Evolutionary conservation across 2,329 filamentous ascomycete species (phyloP).

Genomic region (Diplodia seriata): DNA sequence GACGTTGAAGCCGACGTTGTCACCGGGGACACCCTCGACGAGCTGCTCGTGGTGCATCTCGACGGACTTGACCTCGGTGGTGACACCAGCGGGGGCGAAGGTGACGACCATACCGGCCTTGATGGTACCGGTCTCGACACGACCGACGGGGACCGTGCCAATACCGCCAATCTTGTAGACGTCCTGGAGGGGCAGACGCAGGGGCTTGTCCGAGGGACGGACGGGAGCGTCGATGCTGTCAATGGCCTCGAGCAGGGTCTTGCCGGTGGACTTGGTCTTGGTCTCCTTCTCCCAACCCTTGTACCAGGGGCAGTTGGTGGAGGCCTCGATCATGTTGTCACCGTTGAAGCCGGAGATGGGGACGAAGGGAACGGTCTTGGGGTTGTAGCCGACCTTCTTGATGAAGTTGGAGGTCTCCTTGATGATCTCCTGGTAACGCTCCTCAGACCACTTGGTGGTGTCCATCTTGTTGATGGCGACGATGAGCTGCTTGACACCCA

Average conservation of each 20-base stretch:
- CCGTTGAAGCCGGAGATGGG: conserved; percentile 99
- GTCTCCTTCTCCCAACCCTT: conserved; percentile 99
- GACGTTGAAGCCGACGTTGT: conserved; percentile 99
- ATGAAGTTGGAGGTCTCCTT: conserved; percentile 99
- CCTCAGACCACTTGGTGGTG: conserved; percentile 97
- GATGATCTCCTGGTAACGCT: conserved; percentile 98
- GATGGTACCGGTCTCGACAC: conserved; percentile 97
- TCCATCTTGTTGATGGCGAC: conserved; percentile 99
- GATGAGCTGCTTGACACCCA: conserved; percentile 99
- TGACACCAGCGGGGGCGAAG: conserved; percentile 98
- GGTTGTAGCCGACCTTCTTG: conserved; percentile 99
- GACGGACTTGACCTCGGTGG: conserved; percentile 99
- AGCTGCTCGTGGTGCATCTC: conserved; percentile 99
- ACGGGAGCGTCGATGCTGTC: conserved; percentile 91
- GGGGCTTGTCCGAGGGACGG: conserved; percentile 98
- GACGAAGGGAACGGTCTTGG: conserved; percentile 97
- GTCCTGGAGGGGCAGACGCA: conserved; percentile 99
- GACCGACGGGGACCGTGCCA: conserved; percentile 98
- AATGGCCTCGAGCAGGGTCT: conserved; percentile 99
- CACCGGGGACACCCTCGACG: conserved; percentile 89
- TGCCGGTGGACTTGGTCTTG: conserved; percentile 87
- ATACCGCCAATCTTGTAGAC: conserved; percentile 99
- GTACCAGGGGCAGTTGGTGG: conserved; percentile 99
- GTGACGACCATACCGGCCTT: conserved; percentile 92
- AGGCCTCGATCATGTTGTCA: conserved; percentile 97